Conservation (phyloP, 768 basidiomycete genomes). For the Tricholoma furcatifolium region DNA sequence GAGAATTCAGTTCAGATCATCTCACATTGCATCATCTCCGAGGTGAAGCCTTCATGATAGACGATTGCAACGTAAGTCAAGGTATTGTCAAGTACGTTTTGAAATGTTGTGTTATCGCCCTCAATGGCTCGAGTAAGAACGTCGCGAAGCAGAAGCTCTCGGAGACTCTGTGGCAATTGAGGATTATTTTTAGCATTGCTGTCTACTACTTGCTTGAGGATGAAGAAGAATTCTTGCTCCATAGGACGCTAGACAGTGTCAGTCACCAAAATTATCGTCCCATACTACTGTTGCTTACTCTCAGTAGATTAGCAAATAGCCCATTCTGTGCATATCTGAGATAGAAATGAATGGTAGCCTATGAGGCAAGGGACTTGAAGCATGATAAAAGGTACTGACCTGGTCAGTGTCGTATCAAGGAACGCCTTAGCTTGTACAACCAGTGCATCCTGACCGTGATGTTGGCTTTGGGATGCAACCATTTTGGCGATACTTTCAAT, state of each 20-base stretch:
- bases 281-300: slow-evolving; percentile 34
- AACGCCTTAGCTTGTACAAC: slow-evolving; percentile 56
- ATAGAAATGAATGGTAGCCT: slow-evolving; percentile 1
- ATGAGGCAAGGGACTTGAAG: neutral
- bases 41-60: slow-evolving; percentile 50
- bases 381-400: slow-evolving; percentile 29
- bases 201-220: slow-evolving; percentile 48
- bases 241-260: slow-evolving; percentile 39
- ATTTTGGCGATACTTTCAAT: slow-evolving; percentile 52
- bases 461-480: slow-evolving; percentile 43
- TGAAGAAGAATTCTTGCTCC: slow-evolving; percentile 47
- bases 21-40: slow-evolving; percentile 58
- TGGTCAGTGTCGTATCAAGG: slow-evolving; percentile 48
- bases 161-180: slow-evolving; percentile 30
- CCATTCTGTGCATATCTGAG: slow-evolving; percentile 57
- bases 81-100: slow-evolving; percentile 57
- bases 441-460: slow-evolving; percentile 57
- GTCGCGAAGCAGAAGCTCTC: slow-evolving; percentile 57
- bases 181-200: slow-evolving; percentile 31
- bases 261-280: too few species aligned
- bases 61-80: slow-evolving; percentile 56
- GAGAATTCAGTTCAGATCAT: neutral
- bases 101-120: slow-evolving; percentile 47
- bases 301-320: slow-evolving; percentile 55
- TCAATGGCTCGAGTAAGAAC: slow-evolving; percentile 48